Percentiles rank a stretch among this genome's conserved stretches.
These are phyloP conservation scores for Lactarius psammicola DNA, from an alignment of 768 basidiomycete species.

Conservation along the genomic window DNA sequence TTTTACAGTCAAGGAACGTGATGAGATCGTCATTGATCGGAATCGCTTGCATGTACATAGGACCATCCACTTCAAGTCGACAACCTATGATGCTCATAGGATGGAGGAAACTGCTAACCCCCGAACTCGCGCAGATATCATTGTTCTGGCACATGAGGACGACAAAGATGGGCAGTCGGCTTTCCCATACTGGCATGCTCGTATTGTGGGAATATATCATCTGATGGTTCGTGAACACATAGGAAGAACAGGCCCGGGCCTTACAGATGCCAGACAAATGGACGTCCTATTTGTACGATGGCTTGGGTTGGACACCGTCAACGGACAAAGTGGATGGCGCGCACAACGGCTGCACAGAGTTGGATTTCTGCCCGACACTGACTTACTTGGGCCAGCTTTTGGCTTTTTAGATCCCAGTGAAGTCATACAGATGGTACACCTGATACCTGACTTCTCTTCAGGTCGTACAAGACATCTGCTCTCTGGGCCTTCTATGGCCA, in stretches of 20 bases:
- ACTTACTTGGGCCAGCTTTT: constrained; percentile 30
- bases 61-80: not conserved
- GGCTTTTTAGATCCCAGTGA: constrained; percentile 35
- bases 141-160: constrained; percentile 24
- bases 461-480: constrained; percentile 14
- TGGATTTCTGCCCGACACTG: constrained; percentile 28
- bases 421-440: constrained; percentile 34
- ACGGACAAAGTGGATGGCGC: constrained; percentile 1
- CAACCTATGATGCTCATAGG: not conserved
- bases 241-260: constrained; percentile 34
- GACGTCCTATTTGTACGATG: constrained; percentile 9
- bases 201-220: constrained; percentile 34
- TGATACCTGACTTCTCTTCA: constrained; percentile 34
- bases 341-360: constrained; percentile 27
- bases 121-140: constrained; percentile 31
- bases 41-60: not conserved
- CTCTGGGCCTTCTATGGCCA: not conserved
- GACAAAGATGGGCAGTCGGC: not conserved
- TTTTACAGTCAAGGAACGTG: not conserved
- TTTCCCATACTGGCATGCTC: constrained; percentile 36
- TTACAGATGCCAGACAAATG: constrained; percentile 27
- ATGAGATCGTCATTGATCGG: not conserved
- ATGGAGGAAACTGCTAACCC: not conserved
- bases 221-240: constrained; percentile 24
- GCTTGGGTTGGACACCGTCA: constrained; percentile 9